A percentile compares a stretch with the other conserved stretches of the same genome.
phyloP scores from a whole-genome alignment of 371 early-diverging fungal genomes.

The Umbelopsis sp. region DNA sequence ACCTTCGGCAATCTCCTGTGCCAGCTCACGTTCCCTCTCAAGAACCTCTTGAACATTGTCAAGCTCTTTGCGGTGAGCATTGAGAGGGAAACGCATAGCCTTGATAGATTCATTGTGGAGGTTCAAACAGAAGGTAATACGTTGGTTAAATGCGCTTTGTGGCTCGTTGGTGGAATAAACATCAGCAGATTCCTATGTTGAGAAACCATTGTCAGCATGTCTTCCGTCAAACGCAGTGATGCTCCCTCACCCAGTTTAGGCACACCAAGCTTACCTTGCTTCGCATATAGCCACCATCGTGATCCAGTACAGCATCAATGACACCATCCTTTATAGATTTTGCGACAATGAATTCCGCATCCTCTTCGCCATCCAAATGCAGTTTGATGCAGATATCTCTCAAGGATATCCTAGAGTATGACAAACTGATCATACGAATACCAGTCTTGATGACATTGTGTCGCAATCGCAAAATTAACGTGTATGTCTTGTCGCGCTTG shows the following conservation, averaged over 20 bases:
- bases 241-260: not conserved
- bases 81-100: conserved; percentile 95
- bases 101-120: conserved; percentile 96
- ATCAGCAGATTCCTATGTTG: conserved; percentile 79
- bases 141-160: conserved; percentile 91
- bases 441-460: conserved; percentile 99
- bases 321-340: conserved; percentile 99
- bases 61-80: conserved; percentile 81
- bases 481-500: conserved; percentile 86
- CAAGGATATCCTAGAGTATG: conserved; percentile 96
- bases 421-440: conserved; percentile 91
- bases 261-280: conserved; percentile 60
- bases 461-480: conserved; percentile 90
- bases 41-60: conserved; percentile 85
- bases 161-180: conserved; percentile 97
- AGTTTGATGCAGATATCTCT: conserved; percentile 95
- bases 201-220: not conserved
- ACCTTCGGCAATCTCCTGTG: conserved; percentile 88
- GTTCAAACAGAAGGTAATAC: conserved; percentile 93
- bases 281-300: conserved; percentile 91
- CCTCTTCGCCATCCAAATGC: conserved; percentile 95
- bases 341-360: conserved; percentile 97
- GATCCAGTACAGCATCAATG: conserved; percentile 94
- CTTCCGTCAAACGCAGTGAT: not conserved
- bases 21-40: conserved; percentile 91